phyloP scores from a whole-genome alignment of 108 stramenopile genomes.

The Cyclotella atomus region DNA sequence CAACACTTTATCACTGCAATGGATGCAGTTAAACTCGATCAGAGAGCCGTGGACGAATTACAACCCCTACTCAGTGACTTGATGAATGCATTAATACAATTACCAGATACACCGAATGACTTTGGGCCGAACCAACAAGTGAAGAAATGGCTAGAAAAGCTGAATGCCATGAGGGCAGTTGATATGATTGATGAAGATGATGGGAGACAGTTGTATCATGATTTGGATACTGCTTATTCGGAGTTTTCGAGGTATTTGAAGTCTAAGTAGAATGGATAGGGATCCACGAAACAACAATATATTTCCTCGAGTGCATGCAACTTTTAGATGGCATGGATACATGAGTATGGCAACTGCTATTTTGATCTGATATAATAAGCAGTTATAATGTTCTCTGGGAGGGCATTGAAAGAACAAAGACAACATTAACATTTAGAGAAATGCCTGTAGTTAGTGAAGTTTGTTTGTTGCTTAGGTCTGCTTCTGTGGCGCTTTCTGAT shows the following conservation, averaged over 20 bases:
- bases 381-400: no score
- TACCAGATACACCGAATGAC: slow-evolving; percentile 87
- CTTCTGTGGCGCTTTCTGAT: no score
- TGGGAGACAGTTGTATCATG: slow-evolving; percentile 89
- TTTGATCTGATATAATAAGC: no score
- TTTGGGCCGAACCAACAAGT: slow-evolving; percentile 91
- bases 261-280: slow-evolving; percentile 15
- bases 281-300: background rate
- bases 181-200: slow-evolving; percentile 94
- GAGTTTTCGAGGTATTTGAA: slow-evolving; percentile 87
- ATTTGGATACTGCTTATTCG: slow-evolving; percentile 89
- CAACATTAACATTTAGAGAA: no score
- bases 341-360: no score
- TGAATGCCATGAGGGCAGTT: slow-evolving; percentile 94
- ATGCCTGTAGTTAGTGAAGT: no score
- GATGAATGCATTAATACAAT: slow-evolving; percentile 80
- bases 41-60: slow-evolving; percentile 95
- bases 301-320: background rate
- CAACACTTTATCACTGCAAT: slow-evolving; percentile 97
- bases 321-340: no score
- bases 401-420: no score
- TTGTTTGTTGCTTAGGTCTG: no score
- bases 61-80: slow-evolving; percentile 94
- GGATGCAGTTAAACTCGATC: slow-evolving; percentile 96
- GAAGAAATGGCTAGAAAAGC: slow-evolving; percentile 88